Evolutionary conservation across 192 early-diverging fungal species (phyloP), one percentile per base, ranked within the genome.

Genomic region (Thoreauomyces humboldtii): DNA sequence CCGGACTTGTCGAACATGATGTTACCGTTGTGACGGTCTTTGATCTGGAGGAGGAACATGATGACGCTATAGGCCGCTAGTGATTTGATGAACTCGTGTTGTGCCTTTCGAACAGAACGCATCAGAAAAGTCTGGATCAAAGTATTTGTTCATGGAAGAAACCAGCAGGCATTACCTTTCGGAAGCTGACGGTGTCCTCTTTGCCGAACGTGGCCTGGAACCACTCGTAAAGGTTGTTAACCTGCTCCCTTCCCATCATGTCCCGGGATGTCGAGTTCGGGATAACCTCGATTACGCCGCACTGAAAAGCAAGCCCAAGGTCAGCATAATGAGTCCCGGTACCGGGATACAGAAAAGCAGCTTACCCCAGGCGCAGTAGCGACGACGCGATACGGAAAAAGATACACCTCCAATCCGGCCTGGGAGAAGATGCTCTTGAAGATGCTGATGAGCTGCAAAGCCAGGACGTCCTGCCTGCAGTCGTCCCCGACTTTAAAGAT

Each of bases 401-500:
- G 72, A 75, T 99, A 98, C 54, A 99, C 76, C 71, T 99, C 96
- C 46, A 98, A 76, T 3, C 92, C 96, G 24, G 88, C 87, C 32
- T 84, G 87, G 0, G 88, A 85, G 55, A 96, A 95, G 44, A 99
- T 96, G 75, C 89, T 92, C 66, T 98, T 97, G 79, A 97, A 99
- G 33, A 96, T 87, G 0, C 91, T 91, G 78, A 99, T 97, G 65
- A 99, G 80, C 78, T 99, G 97, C 48, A 99, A 73, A 2, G 97
- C 96, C 63, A 99, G 81, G 19, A 99, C 90, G 71, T 99, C 97
- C 75, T 99, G 97, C 29, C 97, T 87, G 77, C 97, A 99, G 77
- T 99, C 96, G 63, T 99, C 97, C 59, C 97, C 97, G 43, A 99
- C 96, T 83, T 99, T 99, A 84, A 99, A 99, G 59, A 99, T 99